phyloP scores from a whole-genome alignment of 352 stramenopile genomes.

The Phytophthora quininea region DNA sequence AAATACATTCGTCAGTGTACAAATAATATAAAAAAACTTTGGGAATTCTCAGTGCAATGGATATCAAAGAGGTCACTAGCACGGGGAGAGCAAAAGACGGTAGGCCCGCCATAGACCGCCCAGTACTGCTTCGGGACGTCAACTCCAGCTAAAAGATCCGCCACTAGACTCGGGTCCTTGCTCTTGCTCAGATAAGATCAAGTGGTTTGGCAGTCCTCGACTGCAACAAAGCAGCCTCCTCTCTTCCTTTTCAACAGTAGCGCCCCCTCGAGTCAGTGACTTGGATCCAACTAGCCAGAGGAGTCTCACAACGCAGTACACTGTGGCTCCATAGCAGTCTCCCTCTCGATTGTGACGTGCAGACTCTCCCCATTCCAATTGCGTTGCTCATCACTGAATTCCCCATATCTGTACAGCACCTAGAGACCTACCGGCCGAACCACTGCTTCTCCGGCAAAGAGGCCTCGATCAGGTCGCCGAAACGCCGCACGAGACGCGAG shows the following conservation, averaged over 20 bases:
- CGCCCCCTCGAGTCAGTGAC: slow-evolving; percentile 5
- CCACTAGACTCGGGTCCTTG: slow-evolving; percentile 12
- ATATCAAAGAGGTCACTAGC: slow-evolving; percentile 3
- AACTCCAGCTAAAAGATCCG: slow-evolving; percentile 10
- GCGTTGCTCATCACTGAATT: slow-evolving; percentile 53
- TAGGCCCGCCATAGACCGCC: not conserved
- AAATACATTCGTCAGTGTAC: slow-evolving; percentile 14
- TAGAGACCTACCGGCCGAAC: slow-evolving; percentile 72
- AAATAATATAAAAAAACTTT: not conserved
- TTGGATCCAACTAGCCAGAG: slow-evolving; percentile 5
- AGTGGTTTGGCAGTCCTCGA: slow-evolving; percentile 86
- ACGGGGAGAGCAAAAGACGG: slow-evolving; percentile 14
- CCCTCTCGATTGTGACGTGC: slow-evolving; percentile 17
- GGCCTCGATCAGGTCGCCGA: slow-evolving; percentile 75
- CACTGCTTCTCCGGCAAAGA: slow-evolving; percentile 86
- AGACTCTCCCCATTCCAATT: not conserved
- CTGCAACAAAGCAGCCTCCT: slow-evolving; percentile 43
- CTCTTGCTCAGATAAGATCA: slow-evolving; percentile 85
- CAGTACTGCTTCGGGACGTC: slow-evolving; percentile 22
- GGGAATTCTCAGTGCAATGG: slow-evolving; percentile 45
- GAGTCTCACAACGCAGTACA: slow-evolving; percentile 36
- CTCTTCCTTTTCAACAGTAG: slow-evolving; percentile 47
- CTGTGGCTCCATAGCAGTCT: slow-evolving; percentile 1
- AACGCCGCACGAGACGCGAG: slow-evolving; percentile 68
- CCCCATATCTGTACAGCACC: slow-evolving; percentile 13